Base-by-base conservation (phyloP, 176 grass and related monocot genomes). In the Pontederia paniculata region DNA sequence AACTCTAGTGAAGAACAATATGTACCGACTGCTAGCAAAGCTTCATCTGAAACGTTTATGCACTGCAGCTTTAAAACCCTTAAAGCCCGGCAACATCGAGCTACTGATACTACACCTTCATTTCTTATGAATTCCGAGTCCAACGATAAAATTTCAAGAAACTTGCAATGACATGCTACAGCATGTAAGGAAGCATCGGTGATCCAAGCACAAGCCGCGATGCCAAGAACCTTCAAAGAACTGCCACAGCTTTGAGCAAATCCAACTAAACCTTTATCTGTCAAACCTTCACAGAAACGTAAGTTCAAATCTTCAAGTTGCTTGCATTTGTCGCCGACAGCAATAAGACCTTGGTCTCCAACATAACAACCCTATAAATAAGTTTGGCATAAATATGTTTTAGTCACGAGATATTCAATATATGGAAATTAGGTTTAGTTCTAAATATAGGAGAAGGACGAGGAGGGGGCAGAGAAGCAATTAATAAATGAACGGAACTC, bases 331-430 rank as follows among this genome's bases (percentile, higher is more conserved):
- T 83, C 53, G 0, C 90, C 81, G 6, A 96, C 71, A 44, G 90
- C 81, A 78, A 81, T 70, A 48, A 96, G 85, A 66, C 85, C 90
- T 81, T 47, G 51, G 77, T 96, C 85, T 78, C 90, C 76, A 83
- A 89, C 69, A 70, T 86, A 89, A 51, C 90, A 96, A 73, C 79
- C 90, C 85, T 89, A 54, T 66, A 76, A 37, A 77, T 47, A 69
- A 73, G 41, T 13, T 65, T 6, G 12, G 21, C 18, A 42, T 55
- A 72, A 54, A 66, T 23, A 49, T 11, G 64, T 20, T 51, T 54
- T 1, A 59, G 45, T 44, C 23, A 55, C 25, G 2, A 58, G 15
- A 31, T n/a, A 58, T 12, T 23, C 20, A 9, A 55, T 23, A 13
- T 2, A 11, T 14, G 23, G 23, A 23, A 28, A 23, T 23, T 23